phyloP scores from a whole-genome alignment of 2,329 filamentous ascomycete genomes.

The Diaporthe ilicicola region DNA sequence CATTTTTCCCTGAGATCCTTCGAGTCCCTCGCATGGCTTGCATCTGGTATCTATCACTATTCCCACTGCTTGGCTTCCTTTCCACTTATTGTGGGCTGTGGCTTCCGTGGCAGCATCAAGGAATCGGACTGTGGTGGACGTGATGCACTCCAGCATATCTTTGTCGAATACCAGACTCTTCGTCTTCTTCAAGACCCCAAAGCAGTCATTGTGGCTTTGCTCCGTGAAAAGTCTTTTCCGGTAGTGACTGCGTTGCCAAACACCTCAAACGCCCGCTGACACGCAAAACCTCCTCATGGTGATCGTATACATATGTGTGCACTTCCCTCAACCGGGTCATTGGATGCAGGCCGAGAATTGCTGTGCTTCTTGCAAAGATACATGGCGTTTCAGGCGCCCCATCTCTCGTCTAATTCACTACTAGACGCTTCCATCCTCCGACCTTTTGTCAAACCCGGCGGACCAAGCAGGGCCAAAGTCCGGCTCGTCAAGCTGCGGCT shows the following conservation, averaged over 20 bases:
- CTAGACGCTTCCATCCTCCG: background rate
- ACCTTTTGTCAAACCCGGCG: background rate
- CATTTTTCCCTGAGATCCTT: no score
- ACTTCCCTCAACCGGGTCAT: background rate
- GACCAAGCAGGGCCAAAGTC: background rate
- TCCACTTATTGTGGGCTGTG: background rate
- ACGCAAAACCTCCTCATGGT: no score
- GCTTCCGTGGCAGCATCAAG: no score
- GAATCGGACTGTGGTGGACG: background rate
- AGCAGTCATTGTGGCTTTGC: background rate
- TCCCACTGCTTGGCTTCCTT: no score
- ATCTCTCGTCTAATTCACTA: no score
- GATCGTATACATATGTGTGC: background rate
- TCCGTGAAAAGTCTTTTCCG: no score
- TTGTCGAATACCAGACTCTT: background rate
- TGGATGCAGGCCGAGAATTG: no score
- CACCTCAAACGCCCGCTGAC: background rate
- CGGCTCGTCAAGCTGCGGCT: background rate
- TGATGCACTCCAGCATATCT: background rate
- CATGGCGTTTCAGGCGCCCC: no score
- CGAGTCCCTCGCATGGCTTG: background rate
- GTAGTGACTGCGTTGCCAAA: background rate
- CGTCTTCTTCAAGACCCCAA: background rate
- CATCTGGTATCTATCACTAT: no score
- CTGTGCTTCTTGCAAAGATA: no score